phyloP scores from a whole-genome alignment of 129 eudicot genomes.

The Kitagawia praeruptora region DNA sequence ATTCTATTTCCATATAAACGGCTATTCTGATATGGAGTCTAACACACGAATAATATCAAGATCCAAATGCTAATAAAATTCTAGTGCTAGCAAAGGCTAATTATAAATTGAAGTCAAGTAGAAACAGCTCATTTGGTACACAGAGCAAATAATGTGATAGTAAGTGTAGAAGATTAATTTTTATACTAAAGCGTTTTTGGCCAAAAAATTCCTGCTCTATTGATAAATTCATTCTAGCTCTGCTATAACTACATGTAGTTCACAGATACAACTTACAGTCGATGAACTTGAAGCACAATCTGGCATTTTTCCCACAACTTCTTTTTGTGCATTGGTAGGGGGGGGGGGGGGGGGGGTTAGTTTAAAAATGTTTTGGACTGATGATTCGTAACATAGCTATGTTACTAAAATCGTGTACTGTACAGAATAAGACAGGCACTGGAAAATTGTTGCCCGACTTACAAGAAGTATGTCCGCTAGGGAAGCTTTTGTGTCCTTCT shows the following conservation, averaged over 20 bases:
- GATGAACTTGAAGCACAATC: background rate
- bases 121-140: background rate
- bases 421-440: background rate
- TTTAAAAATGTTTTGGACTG: background rate
- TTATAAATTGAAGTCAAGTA: background rate
- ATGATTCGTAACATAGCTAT: background rate
- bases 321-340: no score
- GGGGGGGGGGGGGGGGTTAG: background rate
- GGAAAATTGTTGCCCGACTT: slow-evolving; percentile 10
- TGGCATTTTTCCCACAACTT: background rate
- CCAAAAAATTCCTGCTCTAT: background rate
- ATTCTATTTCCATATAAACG: background rate
- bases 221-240: background rate
- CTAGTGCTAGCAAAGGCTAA: background rate
- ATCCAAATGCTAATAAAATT: background rate
- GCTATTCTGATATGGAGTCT: background rate
- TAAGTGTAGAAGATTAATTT: background rate
- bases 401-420: no score
- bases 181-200: background rate
- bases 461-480: slow-evolving; percentile 55
- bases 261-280: background rate
- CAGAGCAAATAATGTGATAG: background rate
- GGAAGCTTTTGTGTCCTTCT: slow-evolving; percentile 52
- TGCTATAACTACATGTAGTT: background rate
- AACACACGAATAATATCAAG: background rate